Base-by-base conservation (phyloP, 371 early-diverging fungal species). In the Mortierella sp. region DNA sequence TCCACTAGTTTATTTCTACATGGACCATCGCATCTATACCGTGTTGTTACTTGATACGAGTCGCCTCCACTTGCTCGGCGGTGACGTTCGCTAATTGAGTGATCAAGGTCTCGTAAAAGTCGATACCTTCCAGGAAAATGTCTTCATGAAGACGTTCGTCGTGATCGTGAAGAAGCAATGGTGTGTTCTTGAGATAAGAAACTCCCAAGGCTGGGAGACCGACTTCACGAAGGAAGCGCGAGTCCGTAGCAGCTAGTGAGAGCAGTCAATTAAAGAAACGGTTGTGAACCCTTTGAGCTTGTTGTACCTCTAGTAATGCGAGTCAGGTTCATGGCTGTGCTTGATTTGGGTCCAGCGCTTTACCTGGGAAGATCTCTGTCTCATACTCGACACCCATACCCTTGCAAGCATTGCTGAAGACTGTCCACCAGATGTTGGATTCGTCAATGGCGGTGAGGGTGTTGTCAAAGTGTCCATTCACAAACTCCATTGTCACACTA, bases 161-260 rank as follows among this genome's bases (percentile, higher is more conserved):
- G 69, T 94, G 92, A 80, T 92, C 92, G 59, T 94, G 94, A 54
- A 94, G 79, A 41, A 94, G 71, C 34, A 93, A 79, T 0, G 91
- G 91, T 8, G 88, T 85, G 78, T 89, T 87, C 70, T 85, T 79
- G 61, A 93, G 82, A 22, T 90, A 90, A 21, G 90, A 88, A 46
- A 93, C 86, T 27, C 93, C 93, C 63, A 92, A 66, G 2, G 90
- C 90, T 2, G 89, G 91, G 28, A 93, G 81, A 5, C 93, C 92
- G 1, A 84, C 81, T 51, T 82, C 80, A 47, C 93, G 85, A 54
- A 93, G 57, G 81, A 80, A 91, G 34, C 93, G 83, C 19, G 91
- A 86, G 67, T 92, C 92, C 12, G 91, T 91, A 28, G 90, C 92
- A 13, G 90, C 93, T 76, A 59, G 47, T 10, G 9, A 17, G 40